Conservation (phyloP, 352 stramenopile genomes). For the Phytophthora syringae region DNA sequence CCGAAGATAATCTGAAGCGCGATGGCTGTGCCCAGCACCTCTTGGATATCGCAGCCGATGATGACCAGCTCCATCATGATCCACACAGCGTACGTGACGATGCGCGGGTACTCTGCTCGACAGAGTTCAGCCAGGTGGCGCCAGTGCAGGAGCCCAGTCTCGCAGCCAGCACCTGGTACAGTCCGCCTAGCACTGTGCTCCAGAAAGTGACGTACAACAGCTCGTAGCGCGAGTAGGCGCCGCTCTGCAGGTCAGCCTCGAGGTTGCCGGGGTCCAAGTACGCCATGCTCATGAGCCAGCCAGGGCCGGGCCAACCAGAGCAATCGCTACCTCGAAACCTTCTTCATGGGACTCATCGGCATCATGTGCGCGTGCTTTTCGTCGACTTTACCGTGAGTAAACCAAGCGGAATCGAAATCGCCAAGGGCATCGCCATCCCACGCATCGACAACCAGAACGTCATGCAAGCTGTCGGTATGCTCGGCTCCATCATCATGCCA, state of each 20-base stretch:
- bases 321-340: constrained; percentile 73
- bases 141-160: constrained; percentile 89
- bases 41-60: constrained; percentile 88
- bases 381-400: constrained; percentile 84
- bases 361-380: constrained; percentile 93
- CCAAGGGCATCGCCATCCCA: constrained; percentile 79
- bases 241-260: constrained; percentile 93
- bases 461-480: constrained; percentile 79
- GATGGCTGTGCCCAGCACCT: constrained; percentile 81
- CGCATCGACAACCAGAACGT: constrained; percentile 67
- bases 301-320: constrained; percentile 51
- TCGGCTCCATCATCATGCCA: constrained; percentile 94
- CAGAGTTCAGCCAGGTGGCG: constrained; percentile 81
- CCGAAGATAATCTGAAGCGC: constrained; percentile 81
- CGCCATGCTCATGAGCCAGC: no score
- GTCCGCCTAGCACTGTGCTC: constrained; percentile 78
- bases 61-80: constrained; percentile 89
- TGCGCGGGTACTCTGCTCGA: constrained; percentile 63
- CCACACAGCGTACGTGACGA: constrained; percentile 68
- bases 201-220: constrained; percentile 89
- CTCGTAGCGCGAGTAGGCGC: constrained; percentile 82
- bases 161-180: constrained; percentile 90
- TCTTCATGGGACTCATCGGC: constrained; percentile 90
- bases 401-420: constrained; percentile 69
- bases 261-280: constrained; percentile 88